Base-by-base conservation (phyloP, 1,139 yeast species). In the Taphrina wiesneri region DNA sequence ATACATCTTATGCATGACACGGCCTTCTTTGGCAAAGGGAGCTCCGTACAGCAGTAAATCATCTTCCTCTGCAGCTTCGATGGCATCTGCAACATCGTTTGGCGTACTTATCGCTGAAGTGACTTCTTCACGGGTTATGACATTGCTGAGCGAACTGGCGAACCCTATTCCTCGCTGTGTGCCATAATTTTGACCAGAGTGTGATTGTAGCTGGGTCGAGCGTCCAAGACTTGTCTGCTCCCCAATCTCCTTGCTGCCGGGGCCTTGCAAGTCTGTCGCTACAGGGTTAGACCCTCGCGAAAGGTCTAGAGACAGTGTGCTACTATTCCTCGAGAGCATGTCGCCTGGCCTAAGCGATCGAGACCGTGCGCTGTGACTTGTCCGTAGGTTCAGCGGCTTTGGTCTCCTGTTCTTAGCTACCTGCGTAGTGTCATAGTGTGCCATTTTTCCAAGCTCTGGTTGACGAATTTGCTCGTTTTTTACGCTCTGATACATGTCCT, bases 1-100 rank as follows among this genome's bases (percentile, higher is more conserved):
- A 19, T 81, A 77, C 11, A 49, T n/a, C 70, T 80, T 82, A 72
- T 82, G 79, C 71, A 84, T 81, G 69, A 87, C 78, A 56, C 88
- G 75, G 0, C 96, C 95, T 76, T 88, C 95, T 73, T 88, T 87
- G 67, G 86, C 82, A 83, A 89, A 88, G 1, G 95, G 95, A 1
- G 92, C 84, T 0, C 93, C 95, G 64, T 82, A 81, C 54, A 86
- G 79, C 70, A 86, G 89, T 69, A 88, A 77, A 41, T 82, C 81
- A 70, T 84, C 81, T 74, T 87, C 91, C 69, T 71, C 28, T 75
- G 73, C 19, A 74, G 60, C 69, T 75, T 69, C 70, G 75, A 36
- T 36, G 15, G 47, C 43, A 11, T 47, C 47, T 6, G 34, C 25
- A 19, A 36, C 15, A 6, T 32, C 51, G 28, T 17, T 34, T 11